A percentile compares a stretch with the other conserved stretches of the same genome.
Evolutionary conservation across 805 yeast genomes (phyloP).

Genomic region (Candida endomychidarum): DNA sequence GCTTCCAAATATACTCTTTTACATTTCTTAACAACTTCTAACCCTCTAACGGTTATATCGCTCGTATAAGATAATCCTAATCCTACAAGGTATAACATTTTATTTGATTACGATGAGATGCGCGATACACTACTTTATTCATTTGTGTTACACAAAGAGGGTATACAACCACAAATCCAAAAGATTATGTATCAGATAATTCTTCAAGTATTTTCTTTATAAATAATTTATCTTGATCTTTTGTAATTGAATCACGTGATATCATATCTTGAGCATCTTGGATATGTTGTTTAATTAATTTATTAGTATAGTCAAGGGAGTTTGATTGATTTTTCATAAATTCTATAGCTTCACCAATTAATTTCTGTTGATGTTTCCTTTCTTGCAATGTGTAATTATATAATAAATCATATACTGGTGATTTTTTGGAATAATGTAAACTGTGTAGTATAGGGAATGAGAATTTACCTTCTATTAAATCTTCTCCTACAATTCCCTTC

Average conservation of each 20-base stretch:
- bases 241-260: constrained; percentile 18
- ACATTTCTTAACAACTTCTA: constrained; percentile 79
- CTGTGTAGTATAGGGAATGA: constrained; percentile 81
- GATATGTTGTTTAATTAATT: constrained; percentile 2
- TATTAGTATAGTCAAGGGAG: constrained; percentile 26
- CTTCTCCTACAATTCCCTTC: constrained; percentile 75
- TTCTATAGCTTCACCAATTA: constrained; percentile 21
- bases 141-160: too few relatives aligned
- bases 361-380: constrained; percentile 15
- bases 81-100: constrained; percentile 88
- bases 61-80: constrained; percentile 84
- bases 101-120: constrained; percentile 11
- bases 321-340: constrained; percentile 22
- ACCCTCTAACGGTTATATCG: constrained; percentile 93
- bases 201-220: constrained; percentile 18
- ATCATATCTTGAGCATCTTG: constrained; percentile 18
- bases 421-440: constrained; percentile 15
- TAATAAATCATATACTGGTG: constrained; percentile 26
- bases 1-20: constrained; percentile 93
- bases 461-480: constrained; percentile 84
- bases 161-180: background rate
- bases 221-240: constrained; percentile 7
- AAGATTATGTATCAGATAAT: constrained; percentile 19
- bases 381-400: constrained; percentile 18
- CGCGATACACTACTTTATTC: too few relatives aligned